phyloP scores from a whole-genome alignment of 176 grass and related monocot genomes.

The Pharus latifolius region DNA sequence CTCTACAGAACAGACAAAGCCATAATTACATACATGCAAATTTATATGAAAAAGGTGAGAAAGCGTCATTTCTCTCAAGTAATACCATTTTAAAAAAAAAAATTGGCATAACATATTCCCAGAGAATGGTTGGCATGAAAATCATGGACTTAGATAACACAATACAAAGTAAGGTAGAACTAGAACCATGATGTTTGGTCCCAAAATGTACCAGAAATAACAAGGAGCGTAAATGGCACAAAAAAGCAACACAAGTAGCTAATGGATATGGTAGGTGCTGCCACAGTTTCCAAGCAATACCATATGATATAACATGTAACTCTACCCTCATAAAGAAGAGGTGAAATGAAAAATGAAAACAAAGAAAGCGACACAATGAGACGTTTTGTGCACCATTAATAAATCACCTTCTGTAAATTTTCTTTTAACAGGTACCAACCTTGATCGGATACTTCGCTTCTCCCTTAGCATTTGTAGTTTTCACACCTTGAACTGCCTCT shows the following conservation, averaged over 20 bases:
- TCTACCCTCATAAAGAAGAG: neutral
- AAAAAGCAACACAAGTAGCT: neutral
- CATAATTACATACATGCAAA: neutral
- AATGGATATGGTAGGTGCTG: neutral
- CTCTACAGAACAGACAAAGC: conserved; percentile 31
- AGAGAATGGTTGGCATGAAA: neutral
- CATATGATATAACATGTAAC: neutral
- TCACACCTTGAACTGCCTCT: conserved; percentile 86
- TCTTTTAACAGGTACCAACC: conserved; percentile 23
- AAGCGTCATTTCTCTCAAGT: neutral
- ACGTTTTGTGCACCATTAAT: neutral
- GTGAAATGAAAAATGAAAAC: neutral
- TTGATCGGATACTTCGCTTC: conserved; percentile 97
- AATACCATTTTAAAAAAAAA: neutral
- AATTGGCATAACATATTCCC: neutral
- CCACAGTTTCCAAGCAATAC: neutral
- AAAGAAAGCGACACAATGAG: neutral
- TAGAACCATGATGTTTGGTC: neutral
- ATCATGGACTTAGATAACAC: neutral
- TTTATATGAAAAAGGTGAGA: neutral
- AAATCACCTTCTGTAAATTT: neutral
- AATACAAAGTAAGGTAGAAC: neutral
- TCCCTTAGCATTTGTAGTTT: conserved; percentile 72
- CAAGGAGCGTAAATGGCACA: neutral
- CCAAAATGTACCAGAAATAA: neutral